Percentiles rank a stretch among this genome's conserved stretches.
Evolutionary conservation across 1,284 basidiomycete genomes (phyloP).

Genomic region (Cryptococcus deneoformans): DNA sequence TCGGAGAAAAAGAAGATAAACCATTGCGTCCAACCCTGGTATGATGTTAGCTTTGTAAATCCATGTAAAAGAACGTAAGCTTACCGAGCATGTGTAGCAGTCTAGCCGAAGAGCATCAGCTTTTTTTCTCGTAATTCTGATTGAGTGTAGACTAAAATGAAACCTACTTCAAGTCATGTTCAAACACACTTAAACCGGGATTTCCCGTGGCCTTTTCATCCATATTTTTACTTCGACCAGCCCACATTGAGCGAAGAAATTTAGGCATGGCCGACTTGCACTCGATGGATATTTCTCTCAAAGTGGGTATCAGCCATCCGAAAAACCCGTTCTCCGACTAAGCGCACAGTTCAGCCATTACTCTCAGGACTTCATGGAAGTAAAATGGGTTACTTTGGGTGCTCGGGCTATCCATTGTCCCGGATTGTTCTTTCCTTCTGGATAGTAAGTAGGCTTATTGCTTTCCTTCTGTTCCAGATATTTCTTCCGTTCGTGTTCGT

Average conservation of each 20-base stretch:
- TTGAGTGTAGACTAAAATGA: no score
- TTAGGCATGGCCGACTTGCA: conserved; percentile 4
- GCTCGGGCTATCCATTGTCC: conserved; percentile 14
- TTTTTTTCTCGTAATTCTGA: no score
- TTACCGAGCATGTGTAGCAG: no score
- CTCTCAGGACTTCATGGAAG: not conserved
- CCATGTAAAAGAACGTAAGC: no score
- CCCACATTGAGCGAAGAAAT: not conserved
- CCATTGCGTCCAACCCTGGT: conserved; percentile 75
- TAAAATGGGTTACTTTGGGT: conserved; percentile 10
- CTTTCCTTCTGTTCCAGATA: conserved; percentile 1
- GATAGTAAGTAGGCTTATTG: conserved; percentile 10
- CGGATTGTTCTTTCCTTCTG: conserved; percentile 3
- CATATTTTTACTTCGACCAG: not conserved
- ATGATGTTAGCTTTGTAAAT: not conserved
- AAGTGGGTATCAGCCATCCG: conserved; percentile 16
- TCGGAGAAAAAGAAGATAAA: conserved; percentile 84
- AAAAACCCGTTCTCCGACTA: conserved; percentile 12
- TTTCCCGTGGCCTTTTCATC: not conserved
- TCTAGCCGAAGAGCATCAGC: no score
- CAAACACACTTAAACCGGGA: no score
- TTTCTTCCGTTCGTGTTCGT: not conserved
- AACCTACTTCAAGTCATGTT: no score
- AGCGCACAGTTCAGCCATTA: not conserved
- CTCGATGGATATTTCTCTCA: conserved; percentile 14